Conservation (phyloP, 768 basidiomycete species). For the Gymnopilus dilepis region DNA sequence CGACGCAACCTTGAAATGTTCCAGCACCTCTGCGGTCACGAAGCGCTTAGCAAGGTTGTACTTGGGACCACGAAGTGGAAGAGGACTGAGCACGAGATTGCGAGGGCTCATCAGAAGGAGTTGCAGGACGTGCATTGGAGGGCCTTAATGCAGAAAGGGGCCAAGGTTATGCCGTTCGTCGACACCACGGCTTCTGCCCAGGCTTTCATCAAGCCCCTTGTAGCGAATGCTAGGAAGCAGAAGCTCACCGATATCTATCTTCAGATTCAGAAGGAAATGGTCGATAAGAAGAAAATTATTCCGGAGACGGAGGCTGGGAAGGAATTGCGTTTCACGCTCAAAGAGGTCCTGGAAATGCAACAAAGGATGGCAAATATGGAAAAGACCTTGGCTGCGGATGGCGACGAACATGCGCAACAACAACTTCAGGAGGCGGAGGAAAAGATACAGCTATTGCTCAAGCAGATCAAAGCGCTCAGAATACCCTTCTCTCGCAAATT, state of each 20-base stretch:
- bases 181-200: not conserved
- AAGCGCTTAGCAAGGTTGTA: not conserved
- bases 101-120: not conserved
- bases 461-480: slow-evolving; percentile 2
- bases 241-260: not conserved
- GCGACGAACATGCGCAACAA: not conserved
- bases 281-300: slow-evolving; percentile 5
- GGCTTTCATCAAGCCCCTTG: not conserved
- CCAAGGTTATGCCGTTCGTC: not conserved
- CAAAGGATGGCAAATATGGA: not conserved
- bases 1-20: slow-evolving; percentile 2
- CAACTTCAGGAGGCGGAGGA: not conserved
- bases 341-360: slow-evolving; percentile 17
- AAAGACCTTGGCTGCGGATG: not conserved
- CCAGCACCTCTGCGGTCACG: not conserved
- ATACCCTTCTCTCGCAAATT: not conserved
- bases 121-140: slow-evolving; percentile 9
- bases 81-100: not conserved
- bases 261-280: slow-evolving; percentile 23
- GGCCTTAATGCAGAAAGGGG: not conserved
- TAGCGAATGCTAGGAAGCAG: not conserved
- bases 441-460: not conserved
- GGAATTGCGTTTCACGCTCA: slow-evolving; percentile 18
- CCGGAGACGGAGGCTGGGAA: slow-evolving; percentile 20
- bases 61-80: not conserved